Conservation (phyloP, 2,329 filamentous ascomycete species). For the Alternaria brassicicola region DNA sequence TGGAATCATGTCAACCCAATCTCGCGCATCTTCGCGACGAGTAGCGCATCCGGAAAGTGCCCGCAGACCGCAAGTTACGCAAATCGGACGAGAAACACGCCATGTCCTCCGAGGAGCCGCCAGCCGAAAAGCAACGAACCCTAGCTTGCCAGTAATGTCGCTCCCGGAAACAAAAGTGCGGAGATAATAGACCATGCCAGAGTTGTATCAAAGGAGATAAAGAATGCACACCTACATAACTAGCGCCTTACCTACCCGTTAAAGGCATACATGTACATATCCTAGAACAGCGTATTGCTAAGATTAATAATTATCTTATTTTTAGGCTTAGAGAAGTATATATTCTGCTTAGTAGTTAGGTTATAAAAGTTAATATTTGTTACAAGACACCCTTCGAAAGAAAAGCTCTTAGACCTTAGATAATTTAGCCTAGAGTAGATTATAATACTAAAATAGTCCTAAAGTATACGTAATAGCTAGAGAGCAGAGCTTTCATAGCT, state of each 20-base stretch:
- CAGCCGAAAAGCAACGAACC: slow-evolving; percentile 20
- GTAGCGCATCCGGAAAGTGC: not conserved
- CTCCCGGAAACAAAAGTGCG: slow-evolving; percentile 32
- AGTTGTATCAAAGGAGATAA: slow-evolving; percentile 81
- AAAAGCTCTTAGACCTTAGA: no score
- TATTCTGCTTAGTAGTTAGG: no score
- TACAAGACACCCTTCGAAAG: no score
- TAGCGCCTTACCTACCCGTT: slow-evolving; percentile 15
- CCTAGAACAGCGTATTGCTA: slow-evolving; percentile 23
- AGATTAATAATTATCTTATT: no score
- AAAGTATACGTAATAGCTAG: no score
- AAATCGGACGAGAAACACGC: slow-evolving; percentile 10
- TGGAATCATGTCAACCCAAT: not conserved
- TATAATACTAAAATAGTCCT: no score
- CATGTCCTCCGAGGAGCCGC: slow-evolving; percentile 10
- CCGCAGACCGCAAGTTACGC: no score
- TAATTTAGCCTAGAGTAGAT: no score
- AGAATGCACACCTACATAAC: slow-evolving; percentile 58
- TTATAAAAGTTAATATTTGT: no score
- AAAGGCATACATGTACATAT: slow-evolving; percentile 28
- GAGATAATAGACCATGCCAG: slow-evolving; percentile 27
- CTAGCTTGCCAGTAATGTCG: slow-evolving; percentile 63
- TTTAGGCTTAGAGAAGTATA: no score
- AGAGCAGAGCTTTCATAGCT: no score
- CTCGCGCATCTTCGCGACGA: not conserved